A percentile compares a stretch with the other conserved stretches of the same genome.
Evolutionary conservation across 2,329 filamentous ascomycete species (phyloP).

Genomic region (Fusarium anthophilum): DNA sequence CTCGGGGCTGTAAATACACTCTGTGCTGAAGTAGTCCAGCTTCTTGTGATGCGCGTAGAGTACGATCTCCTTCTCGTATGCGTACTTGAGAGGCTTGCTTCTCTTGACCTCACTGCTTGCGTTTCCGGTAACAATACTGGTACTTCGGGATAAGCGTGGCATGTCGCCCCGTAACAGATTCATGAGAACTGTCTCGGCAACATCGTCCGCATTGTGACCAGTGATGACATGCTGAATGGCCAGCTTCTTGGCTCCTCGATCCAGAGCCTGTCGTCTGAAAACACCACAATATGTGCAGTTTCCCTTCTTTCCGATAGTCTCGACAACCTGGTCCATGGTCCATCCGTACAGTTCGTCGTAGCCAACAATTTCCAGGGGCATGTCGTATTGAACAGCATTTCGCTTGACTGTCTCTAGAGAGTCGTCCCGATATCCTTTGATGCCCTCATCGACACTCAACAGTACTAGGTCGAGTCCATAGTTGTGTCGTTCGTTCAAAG

Average conservation of each 20-base stretch:
- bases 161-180: constrained; percentile 92
- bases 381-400: constrained; percentile 89
- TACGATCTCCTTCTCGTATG: constrained; percentile 99
- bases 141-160: constrained; percentile 85
- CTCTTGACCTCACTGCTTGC: constrained; percentile 88
- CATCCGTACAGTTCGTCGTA: constrained; percentile 96
- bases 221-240: constrained; percentile 94
- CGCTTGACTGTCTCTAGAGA: constrained; percentile 95
- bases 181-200: constrained; percentile 98
- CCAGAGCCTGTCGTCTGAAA: constrained; percentile 91
- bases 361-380: constrained; percentile 90
- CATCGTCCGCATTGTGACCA: constrained; percentile 96
- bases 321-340: constrained; percentile 99
- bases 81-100: constrained; percentile 97
- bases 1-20: constrained; percentile 98
- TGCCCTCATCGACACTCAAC: constrained; percentile 95
- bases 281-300: constrained; percentile 99
- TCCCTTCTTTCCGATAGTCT: constrained; percentile 95
- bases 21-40: constrained; percentile 96
- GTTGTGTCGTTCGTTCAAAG: constrained; percentile 86
- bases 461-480: constrained; percentile 89
- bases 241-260: constrained; percentile 87
- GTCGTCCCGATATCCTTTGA: constrained; percentile 96
- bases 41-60: constrained; percentile 97
- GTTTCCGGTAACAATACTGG: constrained; percentile 85